Evolutionary conservation across 1,284 basidiomycete species (phyloP).

Genomic region (Cerrena zonata): DNA sequence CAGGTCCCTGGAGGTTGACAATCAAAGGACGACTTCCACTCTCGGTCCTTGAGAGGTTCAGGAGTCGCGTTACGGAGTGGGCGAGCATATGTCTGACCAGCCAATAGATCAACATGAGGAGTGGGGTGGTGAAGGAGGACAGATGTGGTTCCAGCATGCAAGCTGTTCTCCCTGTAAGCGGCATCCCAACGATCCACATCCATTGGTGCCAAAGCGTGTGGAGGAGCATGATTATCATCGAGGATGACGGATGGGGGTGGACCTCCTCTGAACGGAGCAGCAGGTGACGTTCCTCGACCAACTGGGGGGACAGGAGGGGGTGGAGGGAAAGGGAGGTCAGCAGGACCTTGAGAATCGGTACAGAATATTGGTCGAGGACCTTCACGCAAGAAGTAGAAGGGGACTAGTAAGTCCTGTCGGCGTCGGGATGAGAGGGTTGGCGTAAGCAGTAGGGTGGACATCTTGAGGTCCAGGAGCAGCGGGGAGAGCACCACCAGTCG

Average conservation of each 20-base stretch:
- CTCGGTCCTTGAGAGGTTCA: conserved; percentile 13
- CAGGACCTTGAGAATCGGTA: conserved; percentile 58
- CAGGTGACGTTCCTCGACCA: conserved; percentile 44
- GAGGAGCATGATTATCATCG: conserved; percentile 59
- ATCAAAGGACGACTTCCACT: no score
- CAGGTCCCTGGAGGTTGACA: conserved; percentile 48
- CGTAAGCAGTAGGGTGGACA: conserved; percentile 91
- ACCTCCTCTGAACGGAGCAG: conserved; percentile 69
- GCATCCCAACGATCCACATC: conserved; percentile 59
- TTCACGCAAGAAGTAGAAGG: conserved; percentile 45
- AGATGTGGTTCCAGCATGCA: conserved; percentile 37
- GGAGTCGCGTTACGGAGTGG: conserved; percentile 31
- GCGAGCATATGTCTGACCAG: conserved; percentile 36
- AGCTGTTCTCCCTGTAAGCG: conserved; percentile 39
- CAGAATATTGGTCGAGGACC: conserved; percentile 50
- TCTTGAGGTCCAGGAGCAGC: conserved; percentile 87
- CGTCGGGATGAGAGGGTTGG: conserved; percentile 64
- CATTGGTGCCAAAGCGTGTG: conserved; percentile 77
- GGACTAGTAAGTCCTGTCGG: conserved; percentile 47
- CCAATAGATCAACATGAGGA: conserved; percentile 44
- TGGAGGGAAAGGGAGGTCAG: conserved; percentile 55
- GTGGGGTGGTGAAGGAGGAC: conserved; percentile 66
- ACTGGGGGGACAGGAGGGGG: conserved; percentile 27
- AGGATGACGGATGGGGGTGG: conserved; percentile 73
- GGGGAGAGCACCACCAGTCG: conserved; percentile 72